Evolutionary conservation across 2,329 filamentous ascomycete species (phyloP), one percentile per base, ranked within the genome.

Genomic region (Thelonectria rubi): DNA sequence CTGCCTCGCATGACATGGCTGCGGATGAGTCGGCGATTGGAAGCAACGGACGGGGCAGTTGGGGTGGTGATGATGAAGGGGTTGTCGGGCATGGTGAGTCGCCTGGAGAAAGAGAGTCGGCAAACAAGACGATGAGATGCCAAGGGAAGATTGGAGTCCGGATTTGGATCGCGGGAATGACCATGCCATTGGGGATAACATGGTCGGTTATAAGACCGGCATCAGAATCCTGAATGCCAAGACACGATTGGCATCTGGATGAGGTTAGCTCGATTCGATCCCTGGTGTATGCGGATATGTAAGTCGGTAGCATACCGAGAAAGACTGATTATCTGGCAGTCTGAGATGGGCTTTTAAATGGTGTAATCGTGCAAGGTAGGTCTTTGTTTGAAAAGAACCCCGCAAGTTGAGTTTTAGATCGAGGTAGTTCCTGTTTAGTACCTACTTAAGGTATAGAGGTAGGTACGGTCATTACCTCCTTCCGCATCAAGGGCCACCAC

Each of bases 1-100:
- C 40, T 51, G 9, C 58, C 62, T 15, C 47, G 39, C 62, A 64
- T 64, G 14, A 56, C 55, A 48, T 61, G 62, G 34, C 62, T 61
- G 3, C 62, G 58, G 21, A 64, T 58, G 11, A 52, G 3, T 6
- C 14, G 40, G 5, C 54, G 46, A 11, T 59, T 48, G 5, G 11
- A 3, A 7, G 45, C 47, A 1, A 52, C 8, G 6, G 47, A 51
- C 11, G 12, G 21, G 17, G 34, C 24, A 4, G 30, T 32, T 15
- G 39, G 52, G 9, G 52, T 54, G 2, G 47, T 46, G 9, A 48
- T 18, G 2, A 61, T 47, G 18, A 61, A 61, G 1, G 42, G 32
- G 3, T 32, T 40, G 20, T 52, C 32, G 12, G 48, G 8, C 8
- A 10, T 11, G n/a, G 12, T 9, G 10, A 34, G 12, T 9, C 24